Percentiles rank a stretch among this genome's conserved stretches.
These are phyloP conservation scores for Phialocephala sp. DNA, from an alignment of 2,329 filamentous ascomycete genomes.

Conservation along the genomic window DNA sequence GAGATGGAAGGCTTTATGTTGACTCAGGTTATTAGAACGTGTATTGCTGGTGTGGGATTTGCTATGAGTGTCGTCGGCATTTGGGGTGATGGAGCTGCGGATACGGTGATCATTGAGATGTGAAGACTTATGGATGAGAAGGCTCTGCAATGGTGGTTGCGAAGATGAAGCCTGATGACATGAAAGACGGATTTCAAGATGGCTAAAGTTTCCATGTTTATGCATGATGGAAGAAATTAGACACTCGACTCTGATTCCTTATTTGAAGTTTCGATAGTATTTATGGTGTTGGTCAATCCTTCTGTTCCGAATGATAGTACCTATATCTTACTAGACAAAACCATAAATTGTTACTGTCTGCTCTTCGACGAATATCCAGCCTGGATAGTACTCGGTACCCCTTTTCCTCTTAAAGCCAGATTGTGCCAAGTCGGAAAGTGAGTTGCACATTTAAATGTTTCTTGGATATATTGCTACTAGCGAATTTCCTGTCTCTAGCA, in stretches of 20 bases:
- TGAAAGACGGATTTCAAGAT: neutral
- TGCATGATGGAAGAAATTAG: constrained; percentile 13
- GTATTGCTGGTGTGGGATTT: constrained; percentile 61
- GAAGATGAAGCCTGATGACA: constrained; percentile 1
- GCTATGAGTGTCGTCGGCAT: constrained; percentile 67
- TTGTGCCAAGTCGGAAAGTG: neutral
- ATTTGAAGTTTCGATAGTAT: constrained; percentile 16
- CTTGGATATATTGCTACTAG: neutral
- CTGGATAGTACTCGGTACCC: neutral
- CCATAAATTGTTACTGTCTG: neutral
- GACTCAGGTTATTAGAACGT: constrained; percentile 60
- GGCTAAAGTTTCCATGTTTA: neutral
- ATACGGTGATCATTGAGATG: constrained; percentile 39
- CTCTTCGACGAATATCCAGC: neutral
- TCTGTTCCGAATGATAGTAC: neutral
- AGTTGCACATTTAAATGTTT: neutral
- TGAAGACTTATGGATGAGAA: constrained; percentile 20
- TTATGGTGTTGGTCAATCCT: constrained; percentile 7
- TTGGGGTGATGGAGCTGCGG: constrained; percentile 65
- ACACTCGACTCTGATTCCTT: constrained; percentile 29
- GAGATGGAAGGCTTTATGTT: constrained; percentile 61
- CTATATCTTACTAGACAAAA: neutral
- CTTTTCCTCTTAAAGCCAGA: neutral
- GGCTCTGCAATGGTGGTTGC: neutral
- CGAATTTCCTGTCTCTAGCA: neutral